phyloP scores from a whole-genome alignment of 1,139 yeast species.

The Oligophagozyma castellii region DNA sequence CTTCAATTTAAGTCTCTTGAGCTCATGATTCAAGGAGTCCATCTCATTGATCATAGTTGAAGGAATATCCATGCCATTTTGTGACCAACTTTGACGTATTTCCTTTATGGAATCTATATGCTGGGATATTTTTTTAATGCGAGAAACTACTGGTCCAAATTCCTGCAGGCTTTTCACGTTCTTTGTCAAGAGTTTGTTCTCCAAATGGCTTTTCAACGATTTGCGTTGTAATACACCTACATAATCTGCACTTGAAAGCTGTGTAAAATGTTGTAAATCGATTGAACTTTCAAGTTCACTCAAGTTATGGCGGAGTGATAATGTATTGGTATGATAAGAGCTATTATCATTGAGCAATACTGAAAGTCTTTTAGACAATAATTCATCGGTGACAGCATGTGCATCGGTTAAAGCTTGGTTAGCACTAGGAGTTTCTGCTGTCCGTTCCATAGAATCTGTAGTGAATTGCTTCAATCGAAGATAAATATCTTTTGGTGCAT shows the following conservation, averaged over 20 bases:
- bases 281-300: too few species aligned
- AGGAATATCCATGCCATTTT: slow-evolving; percentile 2
- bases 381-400: too few species aligned
- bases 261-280: too few species aligned
- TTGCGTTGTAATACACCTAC: slow-evolving; percentile 45
- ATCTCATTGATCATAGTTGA: slow-evolving; percentile 4
- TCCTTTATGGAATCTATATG: slow-evolving; percentile 26
- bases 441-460: too few species aligned
- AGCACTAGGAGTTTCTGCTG: too few species aligned
- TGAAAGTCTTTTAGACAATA: background rate
- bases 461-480: too few species aligned
- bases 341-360: too few species aligned
- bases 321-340: too few species aligned
- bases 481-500: too few species aligned
- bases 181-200: slow-evolving; percentile 52
- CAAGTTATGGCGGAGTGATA: too few species aligned
- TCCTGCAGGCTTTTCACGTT: slow-evolving; percentile 47
- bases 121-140: slow-evolving; percentile 26
- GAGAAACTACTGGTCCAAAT: slow-evolving; percentile 41
- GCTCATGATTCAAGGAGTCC: slow-evolving; percentile 17
- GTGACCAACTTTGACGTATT: too few species aligned
- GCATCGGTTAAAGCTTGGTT: too few species aligned
- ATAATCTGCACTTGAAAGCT: slow-evolving; percentile 40
- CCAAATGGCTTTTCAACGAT: slow-evolving; percentile 53
- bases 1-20: slow-evolving; percentile 32